These are phyloP conservation scores for Pichia scutulata DNA, from an alignment of 805 yeast genomes.

Conservation along the genomic window DNA sequence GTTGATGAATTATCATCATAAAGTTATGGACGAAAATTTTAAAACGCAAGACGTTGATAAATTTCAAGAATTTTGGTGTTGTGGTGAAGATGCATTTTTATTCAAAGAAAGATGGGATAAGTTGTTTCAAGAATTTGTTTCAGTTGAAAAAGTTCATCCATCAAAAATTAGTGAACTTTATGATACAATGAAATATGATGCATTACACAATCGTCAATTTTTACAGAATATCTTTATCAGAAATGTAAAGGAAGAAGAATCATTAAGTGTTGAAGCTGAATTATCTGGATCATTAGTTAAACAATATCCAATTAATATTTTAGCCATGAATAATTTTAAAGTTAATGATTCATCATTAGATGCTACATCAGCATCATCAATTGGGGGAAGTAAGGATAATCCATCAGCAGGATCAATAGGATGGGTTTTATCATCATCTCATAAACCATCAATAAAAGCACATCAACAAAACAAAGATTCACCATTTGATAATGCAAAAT, in stretches of 20 bases:
- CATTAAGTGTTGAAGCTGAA: constrained; percentile 32
- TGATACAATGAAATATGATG: constrained; percentile 98
- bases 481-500: constrained; percentile 73
- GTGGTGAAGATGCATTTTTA: constrained; percentile 86
- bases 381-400: constrained; percentile 14
- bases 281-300: constrained; percentile 48
- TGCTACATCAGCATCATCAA: constrained; percentile 18
- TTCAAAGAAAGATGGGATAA: constrained; percentile 98
- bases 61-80: constrained; percentile 86
- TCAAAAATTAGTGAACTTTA: constrained; percentile 92
- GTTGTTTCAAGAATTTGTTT: constrained; percentile 80
- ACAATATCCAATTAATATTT: constrained; percentile 63
- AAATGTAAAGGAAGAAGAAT: constrained; percentile 26
- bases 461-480: constrained; percentile 22
- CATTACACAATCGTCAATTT: constrained; percentile 87
- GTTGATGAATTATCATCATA: constrained; percentile 85
- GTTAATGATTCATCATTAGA: constrained; percentile 37
- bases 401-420: constrained; percentile 57
- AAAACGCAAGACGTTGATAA: constrained; percentile 52
- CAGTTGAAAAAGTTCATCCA: constrained; percentile 95
- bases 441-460: constrained; percentile 22
- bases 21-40: constrained; percentile 76
- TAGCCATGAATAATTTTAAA: constrained; percentile 71
- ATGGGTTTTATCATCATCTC: constrained; percentile 46
- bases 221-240: constrained; percentile 76